Percentiles rank a stretch among this genome's conserved stretches.
Conservation (phyloP, 2,329 filamentous ascomycete genomes). For the Cadophora luteo-olivacea region DNA sequence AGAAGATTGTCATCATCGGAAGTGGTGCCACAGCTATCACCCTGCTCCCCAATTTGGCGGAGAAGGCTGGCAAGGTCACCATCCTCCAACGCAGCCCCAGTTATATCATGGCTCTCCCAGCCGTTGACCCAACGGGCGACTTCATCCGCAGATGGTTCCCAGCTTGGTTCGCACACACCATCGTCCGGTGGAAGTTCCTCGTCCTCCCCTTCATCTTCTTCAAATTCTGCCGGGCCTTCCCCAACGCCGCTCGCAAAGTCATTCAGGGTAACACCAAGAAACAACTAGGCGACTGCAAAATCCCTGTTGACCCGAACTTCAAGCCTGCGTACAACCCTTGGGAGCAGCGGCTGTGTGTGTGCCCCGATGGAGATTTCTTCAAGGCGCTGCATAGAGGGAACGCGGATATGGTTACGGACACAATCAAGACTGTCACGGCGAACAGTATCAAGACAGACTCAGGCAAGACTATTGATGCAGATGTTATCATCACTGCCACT, state of each 20-base stretch:
- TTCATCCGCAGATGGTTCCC: constrained; percentile 49
- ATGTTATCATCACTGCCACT: constrained; percentile 74
- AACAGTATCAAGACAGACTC: constrained; percentile 50
- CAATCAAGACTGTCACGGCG: constrained; percentile 57
- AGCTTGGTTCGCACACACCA: constrained; percentile 52
- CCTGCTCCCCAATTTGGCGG: constrained; percentile 71
- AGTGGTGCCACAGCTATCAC: constrained; percentile 80
- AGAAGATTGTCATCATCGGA: constrained; percentile 54
- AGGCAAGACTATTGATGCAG: constrained; percentile 55
- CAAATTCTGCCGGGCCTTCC: constrained; percentile 59
- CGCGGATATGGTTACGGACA: constrained; percentile 56
- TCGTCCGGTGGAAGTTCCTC: constrained; percentile 57
- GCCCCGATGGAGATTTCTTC: constrained; percentile 63
- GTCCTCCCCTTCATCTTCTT: constrained; percentile 55
- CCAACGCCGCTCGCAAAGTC: constrained; percentile 54
- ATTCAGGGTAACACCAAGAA: constrained; percentile 53
- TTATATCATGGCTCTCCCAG: constrained; percentile 64
- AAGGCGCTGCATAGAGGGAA: constrained; percentile 53
- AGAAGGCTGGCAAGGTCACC: constrained; percentile 70
- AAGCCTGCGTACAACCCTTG: constrained; percentile 70
- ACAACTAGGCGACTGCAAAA: constrained; percentile 57
- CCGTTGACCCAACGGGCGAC: constrained; percentile 29
- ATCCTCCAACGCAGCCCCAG: constrained; percentile 83
- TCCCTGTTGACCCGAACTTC: constrained; percentile 67
- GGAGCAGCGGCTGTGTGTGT: constrained; percentile 78